A percentile compares a stretch with the other conserved stretches of the same genome.
Conservation (phyloP, 2,329 filamentous ascomycete genomes). For the Alternaria sp. region DNA sequence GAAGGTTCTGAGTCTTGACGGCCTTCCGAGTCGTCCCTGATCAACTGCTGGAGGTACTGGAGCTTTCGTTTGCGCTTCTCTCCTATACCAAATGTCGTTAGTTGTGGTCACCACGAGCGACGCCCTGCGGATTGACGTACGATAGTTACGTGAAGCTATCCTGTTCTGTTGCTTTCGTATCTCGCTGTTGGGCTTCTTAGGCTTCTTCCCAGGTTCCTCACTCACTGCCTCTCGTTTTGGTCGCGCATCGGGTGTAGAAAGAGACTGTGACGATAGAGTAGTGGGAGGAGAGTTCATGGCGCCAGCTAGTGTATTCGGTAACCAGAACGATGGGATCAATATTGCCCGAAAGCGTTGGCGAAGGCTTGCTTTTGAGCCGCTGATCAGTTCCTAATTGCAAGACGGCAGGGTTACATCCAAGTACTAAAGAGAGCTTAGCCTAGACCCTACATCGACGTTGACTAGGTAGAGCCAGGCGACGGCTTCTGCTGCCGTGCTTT, state of each 20-base stretch:
- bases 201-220: conserved; percentile 27
- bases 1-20: conserved; percentile 18
- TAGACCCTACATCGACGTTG: conserved; percentile 12
- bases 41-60: conserved; percentile 44
- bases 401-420: conserved; percentile 28
- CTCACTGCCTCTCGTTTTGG: conserved; percentile 10
- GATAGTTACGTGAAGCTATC: conserved; percentile 47
- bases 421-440: conserved; percentile 15
- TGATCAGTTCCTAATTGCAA: conserved; percentile 16
- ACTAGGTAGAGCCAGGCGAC: conserved; percentile 22
- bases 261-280: conserved; percentile 11
- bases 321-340: conserved; percentile 10
- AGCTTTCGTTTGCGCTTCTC: conserved; percentile 48
- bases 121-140: conserved; percentile 21
- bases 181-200: conserved; percentile 46
- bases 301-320: conserved; percentile 23
- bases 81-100: conserved; percentile 25
- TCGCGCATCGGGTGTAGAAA: conserved; percentile 13
- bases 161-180: conserved; percentile 47
- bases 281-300: conserved; percentile 25
- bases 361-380: conserved; percentile 25
- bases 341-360: conserved; percentile 12
- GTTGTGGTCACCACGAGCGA: not conserved
- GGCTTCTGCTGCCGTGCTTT: conserved; percentile 24
- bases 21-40: conserved; percentile 31